These are phyloP conservation scores for Aegilops umbellulata DNA, from an alignment of 176 grass and related monocot species.

Conservation along the genomic window DNA sequence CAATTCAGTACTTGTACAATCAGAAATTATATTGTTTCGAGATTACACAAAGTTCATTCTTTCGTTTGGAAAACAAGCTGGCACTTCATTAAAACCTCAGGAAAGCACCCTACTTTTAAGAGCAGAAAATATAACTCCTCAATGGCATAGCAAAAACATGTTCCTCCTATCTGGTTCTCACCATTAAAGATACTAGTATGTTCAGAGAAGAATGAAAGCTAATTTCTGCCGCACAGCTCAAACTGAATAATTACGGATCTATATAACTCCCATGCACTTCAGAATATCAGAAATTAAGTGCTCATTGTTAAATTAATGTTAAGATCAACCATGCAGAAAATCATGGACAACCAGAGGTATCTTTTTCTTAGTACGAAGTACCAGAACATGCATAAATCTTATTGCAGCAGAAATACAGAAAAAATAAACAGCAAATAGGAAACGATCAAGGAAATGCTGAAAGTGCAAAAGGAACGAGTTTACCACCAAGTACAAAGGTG, in stretches of 20 bases:
- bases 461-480: conserved; percentile 20
- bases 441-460: neutral
- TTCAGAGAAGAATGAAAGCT: neutral
- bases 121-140: neutral
- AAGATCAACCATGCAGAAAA: neutral
- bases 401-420: neutral
- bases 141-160: neutral
- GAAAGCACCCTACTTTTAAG: neutral
- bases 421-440: conserved; percentile 19
- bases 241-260: neutral
- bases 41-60: neutral
- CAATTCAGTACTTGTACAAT: neutral
- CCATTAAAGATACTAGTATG: conserved; percentile 22
- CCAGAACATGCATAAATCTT: neutral
- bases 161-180: neutral
- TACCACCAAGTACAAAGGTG: conserved; percentile 21
- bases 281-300: conserved; percentile 1
- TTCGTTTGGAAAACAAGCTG: conserved; percentile 1
- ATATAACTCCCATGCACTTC: neutral
- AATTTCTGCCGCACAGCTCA: conserved; percentile 1
- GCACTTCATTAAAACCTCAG: neutral
- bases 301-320: conserved; percentile 1
- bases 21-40: neutral
- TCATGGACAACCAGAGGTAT: neutral
- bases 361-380: neutral